Conservation (phyloP, 169 alveolate species). For the Cardiosporidium cionae region DNA sequence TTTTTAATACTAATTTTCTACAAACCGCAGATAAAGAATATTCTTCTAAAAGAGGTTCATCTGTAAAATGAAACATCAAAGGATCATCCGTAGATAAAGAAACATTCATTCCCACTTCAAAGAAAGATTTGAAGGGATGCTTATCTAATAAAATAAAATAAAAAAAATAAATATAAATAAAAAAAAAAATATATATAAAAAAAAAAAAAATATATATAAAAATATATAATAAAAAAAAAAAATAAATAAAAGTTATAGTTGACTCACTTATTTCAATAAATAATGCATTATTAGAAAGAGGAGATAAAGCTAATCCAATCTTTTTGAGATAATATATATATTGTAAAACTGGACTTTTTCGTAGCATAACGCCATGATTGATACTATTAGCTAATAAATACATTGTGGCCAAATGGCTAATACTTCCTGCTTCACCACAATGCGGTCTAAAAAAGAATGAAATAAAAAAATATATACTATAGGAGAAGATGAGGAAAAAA, state of each 20-base stretch:
- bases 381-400: slow-evolving; percentile 74
- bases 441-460: slow-evolving; percentile 68
- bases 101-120: slow-evolving; percentile 79
- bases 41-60: slow-evolving; percentile 85
- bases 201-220: not conserved
- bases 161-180: not conserved
- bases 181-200: not conserved
- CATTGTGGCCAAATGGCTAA: slow-evolving; percentile 74
- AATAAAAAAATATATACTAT: not conserved
- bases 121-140: slow-evolving; percentile 76
- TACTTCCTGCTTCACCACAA: slow-evolving; percentile 85
- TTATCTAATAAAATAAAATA: slow-evolving; percentile 46
- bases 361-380: slow-evolving; percentile 73
- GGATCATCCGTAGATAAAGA: slow-evolving; percentile 89
- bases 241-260: not conserved
- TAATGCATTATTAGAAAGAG: slow-evolving; percentile 82
- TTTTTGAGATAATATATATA: slow-evolving; percentile 78
- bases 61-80: slow-evolving; percentile 79
- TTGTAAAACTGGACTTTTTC: slow-evolving; percentile 66
- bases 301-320: slow-evolving; percentile 85
- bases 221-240: not conserved
- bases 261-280: slow-evolving; percentile 37
- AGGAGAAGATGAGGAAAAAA: too few relatives aligned
- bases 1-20: too few relatives aligned
- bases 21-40: slow-evolving; percentile 71